These are phyloP conservation scores for Saturnispora silvae DNA, from an alignment of 805 yeast species.

Conservation along the genomic window DNA sequence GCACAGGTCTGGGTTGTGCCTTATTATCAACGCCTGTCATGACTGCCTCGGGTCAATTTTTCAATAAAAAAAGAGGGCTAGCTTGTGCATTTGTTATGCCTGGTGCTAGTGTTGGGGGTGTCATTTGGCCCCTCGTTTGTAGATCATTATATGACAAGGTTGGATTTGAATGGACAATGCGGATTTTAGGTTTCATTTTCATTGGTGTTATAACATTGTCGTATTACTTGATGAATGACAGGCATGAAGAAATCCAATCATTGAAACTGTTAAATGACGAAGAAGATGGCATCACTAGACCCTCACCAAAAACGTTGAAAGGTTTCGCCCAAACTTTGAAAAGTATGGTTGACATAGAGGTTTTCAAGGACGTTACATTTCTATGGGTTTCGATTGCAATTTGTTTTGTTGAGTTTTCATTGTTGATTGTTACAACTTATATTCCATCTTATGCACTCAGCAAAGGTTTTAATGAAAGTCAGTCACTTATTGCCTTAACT, in stretches of 20 bases:
- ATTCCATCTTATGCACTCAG: conserved; percentile 46
- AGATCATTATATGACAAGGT: conserved; percentile 30
- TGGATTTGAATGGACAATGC: conserved; percentile 40
- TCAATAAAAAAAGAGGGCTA: conserved; percentile 45
- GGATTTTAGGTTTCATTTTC: conserved; percentile 34
- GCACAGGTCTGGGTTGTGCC: conserved; percentile 38
- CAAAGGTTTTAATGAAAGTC: conserved; percentile 35
- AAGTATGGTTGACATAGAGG: conserved; percentile 28
- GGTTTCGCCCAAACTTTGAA: conserved; percentile 23
- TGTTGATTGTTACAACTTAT: conserved; percentile 43
- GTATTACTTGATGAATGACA: conserved; percentile 25
- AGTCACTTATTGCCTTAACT: conserved; percentile 33
- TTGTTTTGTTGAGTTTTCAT: conserved; percentile 40
- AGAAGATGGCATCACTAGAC: not conserved
- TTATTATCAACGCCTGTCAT: conserved; percentile 29
- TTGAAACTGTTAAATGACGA: conserved; percentile 3
- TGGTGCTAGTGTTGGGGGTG: conserved; percentile 43
- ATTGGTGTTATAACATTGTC: conserved; percentile 21
- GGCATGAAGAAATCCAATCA: conserved; percentile 15
- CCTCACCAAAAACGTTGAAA: not conserved
- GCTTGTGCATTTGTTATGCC: conserved; percentile 37
- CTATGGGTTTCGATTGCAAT: conserved; percentile 31
- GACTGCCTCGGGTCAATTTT: conserved; percentile 36
- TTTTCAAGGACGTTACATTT: conserved; percentile 34
- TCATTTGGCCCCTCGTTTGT: conserved; percentile 38